phyloP scores from a whole-genome alignment of 2,329 filamentous ascomycete genomes.

The Trichophyton schoenleinii region DNA sequence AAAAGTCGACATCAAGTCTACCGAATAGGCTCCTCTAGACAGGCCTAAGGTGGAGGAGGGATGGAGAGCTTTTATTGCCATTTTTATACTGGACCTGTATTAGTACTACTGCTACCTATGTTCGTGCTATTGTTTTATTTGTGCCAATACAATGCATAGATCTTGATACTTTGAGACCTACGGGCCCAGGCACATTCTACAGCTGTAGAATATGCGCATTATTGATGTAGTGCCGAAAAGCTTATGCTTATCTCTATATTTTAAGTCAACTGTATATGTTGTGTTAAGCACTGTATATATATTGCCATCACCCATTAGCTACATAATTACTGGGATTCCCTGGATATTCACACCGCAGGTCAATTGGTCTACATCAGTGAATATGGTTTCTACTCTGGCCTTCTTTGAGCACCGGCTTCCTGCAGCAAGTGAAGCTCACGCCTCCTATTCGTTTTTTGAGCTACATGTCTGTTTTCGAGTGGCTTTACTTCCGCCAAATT shows the following conservation, averaged over 20 bases:
- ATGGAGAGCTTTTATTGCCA: background rate
- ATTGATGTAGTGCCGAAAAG: no score
- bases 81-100: background rate
- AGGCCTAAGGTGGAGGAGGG: background rate
- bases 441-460: background rate
- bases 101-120: background rate
- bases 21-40: background rate
- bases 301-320: no score
- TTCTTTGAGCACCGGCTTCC: background rate
- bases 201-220: no score
- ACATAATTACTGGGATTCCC: no score
- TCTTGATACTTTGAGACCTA: background rate
- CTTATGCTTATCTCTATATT: no score
- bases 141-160: background rate
- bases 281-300: no score
- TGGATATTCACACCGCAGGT: no score
- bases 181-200: background rate
- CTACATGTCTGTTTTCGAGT: background rate
- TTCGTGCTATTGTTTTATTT: background rate
- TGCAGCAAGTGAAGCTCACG: background rate
- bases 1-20: slow-evolving; percentile 9
- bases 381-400: background rate
- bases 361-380: no score
- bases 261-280: no score
- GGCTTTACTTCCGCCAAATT: background rate